Conservation (phyloP, 495 filamentous ascomycete genomes). For the Xylaria scruposa region DNA sequence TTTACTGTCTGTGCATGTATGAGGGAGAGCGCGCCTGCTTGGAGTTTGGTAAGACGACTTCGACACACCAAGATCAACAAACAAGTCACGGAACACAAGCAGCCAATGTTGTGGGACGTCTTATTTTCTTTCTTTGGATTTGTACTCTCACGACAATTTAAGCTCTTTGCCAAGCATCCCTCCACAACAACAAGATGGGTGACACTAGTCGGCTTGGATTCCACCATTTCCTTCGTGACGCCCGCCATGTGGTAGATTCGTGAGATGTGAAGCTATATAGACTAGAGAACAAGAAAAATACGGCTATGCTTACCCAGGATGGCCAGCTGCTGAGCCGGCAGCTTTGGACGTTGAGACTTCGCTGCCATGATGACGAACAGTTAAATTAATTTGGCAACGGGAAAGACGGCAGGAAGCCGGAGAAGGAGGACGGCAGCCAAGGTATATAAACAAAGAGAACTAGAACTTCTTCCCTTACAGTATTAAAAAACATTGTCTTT, state of each 20-base stretch:
- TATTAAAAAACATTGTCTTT: too few species aligned
- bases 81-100: slow-evolving; percentile 34
- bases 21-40: slow-evolving; percentile 16
- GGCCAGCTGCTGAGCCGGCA: slow-evolving; percentile 57
- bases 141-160: background rate
- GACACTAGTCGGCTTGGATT: background rate
- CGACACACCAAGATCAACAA: slow-evolving; percentile 31
- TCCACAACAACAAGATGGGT: background rate
- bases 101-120: background rate
- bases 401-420: slow-evolving; percentile 3
- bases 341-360: slow-evolving; percentile 39
- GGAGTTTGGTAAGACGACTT: slow-evolving; percentile 26
- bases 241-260: background rate
- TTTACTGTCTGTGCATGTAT: slow-evolving; percentile 17
- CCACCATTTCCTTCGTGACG: background rate
- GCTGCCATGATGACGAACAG: slow-evolving; percentile 40
- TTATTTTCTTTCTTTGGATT: slow-evolving; percentile 13
- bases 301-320: slow-evolving; percentile 66
- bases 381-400: background rate
- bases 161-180: background rate
- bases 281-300: slow-evolving; percentile 3
- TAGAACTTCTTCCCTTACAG: background rate
- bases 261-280: background rate
- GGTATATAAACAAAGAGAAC: background rate
- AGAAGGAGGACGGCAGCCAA: background rate